These are phyloP conservation scores for Mycothermus thermophilus DNA, from an alignment of 495 filamentous ascomycete genomes.

Conservation along the genomic window DNA sequence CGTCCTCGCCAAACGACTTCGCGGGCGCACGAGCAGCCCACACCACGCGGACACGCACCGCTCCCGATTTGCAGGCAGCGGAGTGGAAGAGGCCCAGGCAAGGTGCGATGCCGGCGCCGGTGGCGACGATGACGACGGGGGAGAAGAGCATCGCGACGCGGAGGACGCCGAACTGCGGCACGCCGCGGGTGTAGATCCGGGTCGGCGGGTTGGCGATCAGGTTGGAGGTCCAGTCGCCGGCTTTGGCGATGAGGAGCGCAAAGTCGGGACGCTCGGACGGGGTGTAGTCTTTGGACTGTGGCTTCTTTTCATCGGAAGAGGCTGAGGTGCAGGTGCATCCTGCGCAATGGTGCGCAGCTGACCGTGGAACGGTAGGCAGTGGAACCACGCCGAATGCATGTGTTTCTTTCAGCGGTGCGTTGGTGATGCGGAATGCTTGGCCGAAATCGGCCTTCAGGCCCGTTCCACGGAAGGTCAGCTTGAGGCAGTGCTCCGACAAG, in stretches of 20 bases:
- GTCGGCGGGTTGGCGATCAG: constrained; percentile 47
- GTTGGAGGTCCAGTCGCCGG: constrained; percentile 69
- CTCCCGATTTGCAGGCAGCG: too few species aligned
- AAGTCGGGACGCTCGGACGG: constrained; percentile 47
- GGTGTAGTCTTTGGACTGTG: constrained; percentile 28
- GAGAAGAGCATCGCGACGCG: constrained; percentile 57
- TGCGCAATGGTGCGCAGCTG: constrained; percentile 6
- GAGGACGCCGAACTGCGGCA: constrained; percentile 53
- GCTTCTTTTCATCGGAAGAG: constrained; percentile 21
- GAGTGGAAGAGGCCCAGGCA: constrained; percentile 39
- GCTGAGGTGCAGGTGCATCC: constrained; percentile 27
- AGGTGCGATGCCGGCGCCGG: constrained; percentile 71
- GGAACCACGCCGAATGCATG: constrained; percentile 73
- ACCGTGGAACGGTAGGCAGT: constrained; percentile 16
- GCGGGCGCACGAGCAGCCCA: constrained; percentile 35
- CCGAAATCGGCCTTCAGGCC: constrained; percentile 44
- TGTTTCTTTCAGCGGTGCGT: constrained; percentile 56
- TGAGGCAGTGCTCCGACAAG: constrained; percentile 54
- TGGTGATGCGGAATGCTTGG: constrained; percentile 38
- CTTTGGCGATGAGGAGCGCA: constrained; percentile 60
- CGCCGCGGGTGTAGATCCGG: constrained; percentile 41
- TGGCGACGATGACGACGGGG: constrained; percentile 60
- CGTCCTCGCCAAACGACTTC: constrained; percentile 30
- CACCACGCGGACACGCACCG: constrained; percentile 35
- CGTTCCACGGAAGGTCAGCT: constrained; percentile 59